Percentiles rank a stretch among this genome's conserved stretches.
Conservation (phyloP, 2,329 filamentous ascomycete genomes). For the Nigrospora oryzae region DNA sequence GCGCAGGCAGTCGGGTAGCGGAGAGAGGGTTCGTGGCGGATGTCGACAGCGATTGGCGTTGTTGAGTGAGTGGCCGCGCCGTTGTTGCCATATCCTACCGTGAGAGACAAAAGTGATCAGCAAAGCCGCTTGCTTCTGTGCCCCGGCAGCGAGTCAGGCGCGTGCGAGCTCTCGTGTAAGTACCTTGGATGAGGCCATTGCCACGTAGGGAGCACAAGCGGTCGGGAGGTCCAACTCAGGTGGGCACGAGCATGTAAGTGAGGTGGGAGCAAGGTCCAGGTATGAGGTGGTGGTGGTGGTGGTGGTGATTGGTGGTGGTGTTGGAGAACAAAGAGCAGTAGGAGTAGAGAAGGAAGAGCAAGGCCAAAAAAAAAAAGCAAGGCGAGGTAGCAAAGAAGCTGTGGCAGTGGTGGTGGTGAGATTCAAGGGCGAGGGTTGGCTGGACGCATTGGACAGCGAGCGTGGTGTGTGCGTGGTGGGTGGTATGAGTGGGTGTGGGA, state of each 20-base stretch:
- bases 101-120: conserved; percentile 25
- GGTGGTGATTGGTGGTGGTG: no score
- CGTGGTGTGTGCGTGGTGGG: background rate
- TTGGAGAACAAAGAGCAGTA: no score
- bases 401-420: background rate
- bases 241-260: no score
- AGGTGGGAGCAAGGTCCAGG: background rate
- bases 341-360: background rate
- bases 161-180: conserved; percentile 7
- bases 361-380: conserved; percentile 1
- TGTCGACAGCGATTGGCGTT: conserved; percentile 51
- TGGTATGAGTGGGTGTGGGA: conserved; percentile 3
- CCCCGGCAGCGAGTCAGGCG: background rate
- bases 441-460: conserved; percentile 4
- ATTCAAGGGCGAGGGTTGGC: conserved; percentile 3
- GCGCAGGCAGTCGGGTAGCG: conserved; percentile 45
- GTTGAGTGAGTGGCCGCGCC: conserved; percentile 58
- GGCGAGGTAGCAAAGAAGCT: background rate
- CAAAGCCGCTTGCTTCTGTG: conserved; percentile 10
- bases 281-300: no score
- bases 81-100: conserved; percentile 29
- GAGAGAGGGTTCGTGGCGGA: conserved; percentile 50
- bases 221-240: conserved; percentile 3
- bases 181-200: conserved; percentile 59
- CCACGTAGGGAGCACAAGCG: conserved; percentile 19